These are phyloP conservation scores for Canavalia gladiata DNA, from an alignment of 306 rosid genomes.

Conservation along the genomic window DNA sequence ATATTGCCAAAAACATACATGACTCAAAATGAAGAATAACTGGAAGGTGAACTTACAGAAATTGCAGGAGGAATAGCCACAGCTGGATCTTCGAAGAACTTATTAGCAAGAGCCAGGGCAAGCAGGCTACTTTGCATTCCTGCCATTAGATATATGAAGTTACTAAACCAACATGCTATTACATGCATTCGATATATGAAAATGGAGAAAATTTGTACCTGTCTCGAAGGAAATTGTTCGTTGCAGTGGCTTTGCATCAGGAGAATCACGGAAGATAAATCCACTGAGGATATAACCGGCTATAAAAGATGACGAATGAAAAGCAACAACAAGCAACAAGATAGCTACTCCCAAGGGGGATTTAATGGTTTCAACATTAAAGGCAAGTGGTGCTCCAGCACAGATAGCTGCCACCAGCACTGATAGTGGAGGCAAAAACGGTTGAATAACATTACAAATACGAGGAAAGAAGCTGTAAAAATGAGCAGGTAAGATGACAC, in stretches of 20 bases:
- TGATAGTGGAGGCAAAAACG: slow-evolving; percentile 86
- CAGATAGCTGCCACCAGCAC: slow-evolving; percentile 87
- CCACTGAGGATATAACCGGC: slow-evolving; percentile 83
- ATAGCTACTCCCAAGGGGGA: slow-evolving; percentile 80
- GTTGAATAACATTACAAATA: slow-evolving; percentile 73
- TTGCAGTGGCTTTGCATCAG: slow-evolving; percentile 78
- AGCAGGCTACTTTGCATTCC: slow-evolving; percentile 99
- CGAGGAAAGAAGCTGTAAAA: slow-evolving; percentile 79
- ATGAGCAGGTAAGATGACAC: slow-evolving; percentile 34
- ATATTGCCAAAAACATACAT: neutral
- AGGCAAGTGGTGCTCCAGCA: slow-evolving; percentile 97
- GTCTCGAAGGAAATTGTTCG: slow-evolving; percentile 94
- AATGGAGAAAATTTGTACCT: slow-evolving; percentile 60
- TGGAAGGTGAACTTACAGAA: slow-evolving; percentile 70
- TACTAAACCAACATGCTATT: neutral
- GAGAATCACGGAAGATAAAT: slow-evolving; percentile 61
- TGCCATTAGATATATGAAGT: slow-evolving; percentile 50
- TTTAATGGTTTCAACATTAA: slow-evolving; percentile 75
- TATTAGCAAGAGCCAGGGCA: slow-evolving; percentile 94
- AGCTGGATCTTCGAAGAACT: slow-evolving; percentile 82
- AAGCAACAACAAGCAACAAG: slow-evolving; percentile 70
- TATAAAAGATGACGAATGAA: slow-evolving; percentile 79
- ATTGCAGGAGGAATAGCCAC: slow-evolving; percentile 94
- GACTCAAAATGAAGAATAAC: slow-evolving; percentile 26
- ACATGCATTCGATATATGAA: slow-evolving; percentile 23